Base-by-base conservation (phyloP, 148 eudicot genomes). In the Silene uniflora region DNA sequence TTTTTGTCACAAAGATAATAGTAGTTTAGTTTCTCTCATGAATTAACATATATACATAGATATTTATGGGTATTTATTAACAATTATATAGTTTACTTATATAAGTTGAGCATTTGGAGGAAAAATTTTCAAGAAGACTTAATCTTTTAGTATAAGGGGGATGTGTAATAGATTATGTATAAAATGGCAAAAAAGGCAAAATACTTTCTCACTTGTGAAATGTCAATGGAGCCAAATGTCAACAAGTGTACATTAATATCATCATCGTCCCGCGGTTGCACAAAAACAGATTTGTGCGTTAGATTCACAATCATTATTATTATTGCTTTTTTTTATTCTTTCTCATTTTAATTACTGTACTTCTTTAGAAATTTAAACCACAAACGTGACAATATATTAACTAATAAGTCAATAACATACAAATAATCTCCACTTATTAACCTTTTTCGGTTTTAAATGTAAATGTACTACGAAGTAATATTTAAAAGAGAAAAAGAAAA, bases 291-390 rank as follows among this genome's bases (percentile, higher is more conserved):
- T 87, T 85, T 85, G 70, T 85, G 82, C 49, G 76, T 79, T 77
- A 80, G 85, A 88, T 90, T 84, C 76, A 84, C 87, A 79, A 90
- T 90, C 90, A 90, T 88, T n/a, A n/a, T n/a, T n/a, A n/a, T n/a
- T n/a, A n/a, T n/a, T 85, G 75, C 76, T 78, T 63, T 24, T 14
- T 72, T 49, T 81, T 71, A 78, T 74, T 32, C 3, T 32, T 32
- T 32, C 35, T 32, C 35, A 5, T 32, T 32, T 32, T 32, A 32
- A 5, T 56, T 47, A 61, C 47, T 80, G 10, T 78, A 0, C 71
- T n/a, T 49, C n/a, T 21, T 2, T 49, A 67, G 9, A 17, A 17
- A 17, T 64, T 27, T 64, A 64, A 64, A 10, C 5, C 32, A 27
- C 2, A 66, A 35, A 35, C 12, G 52, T 67, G 52, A 27, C 42